Percentiles rank a stretch among this genome's conserved stretches.
Evolutionary conservation across 1,139 yeast genomes (phyloP).

Genomic region (Geotrichum candidum): DNA sequence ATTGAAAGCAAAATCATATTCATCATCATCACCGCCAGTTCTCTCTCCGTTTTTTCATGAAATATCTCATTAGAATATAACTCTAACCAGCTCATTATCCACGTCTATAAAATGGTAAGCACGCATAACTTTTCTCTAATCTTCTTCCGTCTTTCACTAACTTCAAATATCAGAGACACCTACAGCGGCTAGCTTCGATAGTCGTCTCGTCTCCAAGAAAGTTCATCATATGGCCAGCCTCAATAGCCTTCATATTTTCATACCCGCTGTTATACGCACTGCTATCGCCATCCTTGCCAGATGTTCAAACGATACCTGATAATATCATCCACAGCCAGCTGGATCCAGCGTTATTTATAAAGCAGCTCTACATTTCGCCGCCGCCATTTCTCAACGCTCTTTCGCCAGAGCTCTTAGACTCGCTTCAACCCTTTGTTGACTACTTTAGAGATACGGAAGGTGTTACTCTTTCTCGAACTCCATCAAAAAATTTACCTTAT

Average conservation of each 20-base stretch:
- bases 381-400: slow-evolving; percentile 19
- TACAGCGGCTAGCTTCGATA: slow-evolving; percentile 8
- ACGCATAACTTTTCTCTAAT: too few species aligned
- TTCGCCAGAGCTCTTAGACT: slow-evolving; percentile 3
- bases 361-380: slow-evolving; percentile 34
- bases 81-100: too few species aligned
- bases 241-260: slow-evolving; percentile 45
- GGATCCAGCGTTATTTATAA: slow-evolving; percentile 20
- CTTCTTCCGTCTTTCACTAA: too few species aligned
- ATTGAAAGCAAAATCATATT: too few species aligned
- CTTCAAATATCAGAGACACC: slow-evolving; percentile 1
- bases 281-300: slow-evolving; percentile 21
- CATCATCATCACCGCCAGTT: too few species aligned
- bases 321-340: neutral
- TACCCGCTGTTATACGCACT: slow-evolving; percentile 44
- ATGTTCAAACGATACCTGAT: neutral
- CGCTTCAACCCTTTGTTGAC: neutral
- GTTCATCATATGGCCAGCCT: slow-evolving; percentile 47
- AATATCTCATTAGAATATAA: too few species aligned
- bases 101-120: too few species aligned
- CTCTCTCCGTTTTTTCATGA: too few species aligned
- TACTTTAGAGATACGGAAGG: slow-evolving; percentile 9
- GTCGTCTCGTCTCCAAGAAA: slow-evolving; percentile 32
- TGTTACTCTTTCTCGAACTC: neutral
- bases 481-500: neutral